Percentiles rank a stretch among this genome's conserved stretches.
These are phyloP conservation scores for Cryoendolithus antarcticus DNA, from an alignment of 2,329 filamentous ascomycete genomes.

Conservation along the genomic window DNA sequence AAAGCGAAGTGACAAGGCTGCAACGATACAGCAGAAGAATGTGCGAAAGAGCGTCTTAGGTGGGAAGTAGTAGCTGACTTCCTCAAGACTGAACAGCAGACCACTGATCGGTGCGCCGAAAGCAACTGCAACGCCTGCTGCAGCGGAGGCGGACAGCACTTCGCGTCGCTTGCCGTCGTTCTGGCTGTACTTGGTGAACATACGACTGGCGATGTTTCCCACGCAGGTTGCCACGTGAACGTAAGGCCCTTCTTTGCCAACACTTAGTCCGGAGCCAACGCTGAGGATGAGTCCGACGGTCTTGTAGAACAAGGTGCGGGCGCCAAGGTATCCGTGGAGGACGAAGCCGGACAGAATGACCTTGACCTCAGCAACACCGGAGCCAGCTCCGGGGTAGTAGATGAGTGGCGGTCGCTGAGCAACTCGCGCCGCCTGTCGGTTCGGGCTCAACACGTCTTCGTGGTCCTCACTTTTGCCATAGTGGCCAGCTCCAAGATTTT, in stretches of 20 bases:
- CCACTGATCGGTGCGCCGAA: constrained; percentile 86
- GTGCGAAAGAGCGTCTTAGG: constrained; percentile 94
- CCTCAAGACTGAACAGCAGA: constrained; percentile 85
- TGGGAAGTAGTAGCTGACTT: constrained; percentile 95
- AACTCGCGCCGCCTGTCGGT: constrained; percentile 27
- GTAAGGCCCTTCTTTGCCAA: constrained; percentile 91
- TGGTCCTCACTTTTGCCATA: constrained; percentile 31
- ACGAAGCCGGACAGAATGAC: constrained; percentile 98
- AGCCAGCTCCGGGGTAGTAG: constrained; percentile 92
- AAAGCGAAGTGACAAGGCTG: constrained; percentile 84
- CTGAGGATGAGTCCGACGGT: constrained; percentile 71
- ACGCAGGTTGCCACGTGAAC: constrained; percentile 96
- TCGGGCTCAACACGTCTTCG: constrained; percentile 27
- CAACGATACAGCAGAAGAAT: constrained; percentile 92
- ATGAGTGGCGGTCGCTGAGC: constrained; percentile 56
- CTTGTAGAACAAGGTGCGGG: constrained; percentile 79
- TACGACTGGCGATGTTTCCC: constrained; percentile 83
- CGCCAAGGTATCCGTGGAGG: constrained; percentile 83
- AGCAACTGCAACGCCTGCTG: constrained; percentile 83
- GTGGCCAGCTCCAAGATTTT: constrained; percentile 67
- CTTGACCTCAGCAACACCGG: constrained; percentile 91
- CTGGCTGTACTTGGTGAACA: constrained; percentile 87
- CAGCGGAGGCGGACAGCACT: constrained; percentile 82
- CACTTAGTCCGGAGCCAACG: constrained; percentile 80
- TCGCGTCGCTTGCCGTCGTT: constrained; percentile 94